Base-by-base conservation (phyloP, 169 alveolate species). In the Condylostoma magnum region DNA sequence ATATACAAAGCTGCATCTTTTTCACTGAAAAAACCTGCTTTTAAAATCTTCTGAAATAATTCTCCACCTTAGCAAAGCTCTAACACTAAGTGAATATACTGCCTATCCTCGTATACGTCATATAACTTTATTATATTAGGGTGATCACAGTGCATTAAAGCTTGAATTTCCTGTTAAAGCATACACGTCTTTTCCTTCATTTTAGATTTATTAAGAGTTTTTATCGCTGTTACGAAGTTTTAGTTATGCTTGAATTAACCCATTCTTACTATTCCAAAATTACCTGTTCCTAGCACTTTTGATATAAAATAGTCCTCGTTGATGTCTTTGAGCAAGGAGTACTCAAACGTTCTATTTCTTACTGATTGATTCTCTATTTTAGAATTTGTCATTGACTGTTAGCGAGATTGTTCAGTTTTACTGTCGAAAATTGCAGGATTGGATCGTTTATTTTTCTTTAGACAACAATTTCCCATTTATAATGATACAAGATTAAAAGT, bases 101-200 rank as follows among this genome's bases (percentile, higher is more conserved):
- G 76, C 8, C 53, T 48, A 31, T 80, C 85, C 60, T 89, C 86
- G 72, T 79, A 89, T 4, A 80, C 70, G 55, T 89, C 95, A 47
- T 89, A 78, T 27, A 92, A 82, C 77, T 85, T 80, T 0, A 89
- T 85, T 20, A 92, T 87, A 71, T 92, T 86, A 6, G 96, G 96
- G 70, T 89, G 94, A 44, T 92, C 89, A 38, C 90, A 78, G 27
- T 76, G 77, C 73, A 79, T 88, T 33, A 92, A 79, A 27, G 86
- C 84, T 72, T 89, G 95, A 15, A 89, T 63, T 71, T 92, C 96
- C 41, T 93, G 70, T 83, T 84, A 79, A 37, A 88, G 77, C 22
- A 88, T 67, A 31, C 89, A 86, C 28, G 82, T 48, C 52, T 87
- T 91, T 54, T 69, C 51, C 72, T 76, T 65, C 2, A 66, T 22